Evolutionary conservation across 2,329 filamentous ascomycete species (phyloP), one percentile per base, ranked within the genome.

Genomic region (Dothideomycetes sp.): DNA sequence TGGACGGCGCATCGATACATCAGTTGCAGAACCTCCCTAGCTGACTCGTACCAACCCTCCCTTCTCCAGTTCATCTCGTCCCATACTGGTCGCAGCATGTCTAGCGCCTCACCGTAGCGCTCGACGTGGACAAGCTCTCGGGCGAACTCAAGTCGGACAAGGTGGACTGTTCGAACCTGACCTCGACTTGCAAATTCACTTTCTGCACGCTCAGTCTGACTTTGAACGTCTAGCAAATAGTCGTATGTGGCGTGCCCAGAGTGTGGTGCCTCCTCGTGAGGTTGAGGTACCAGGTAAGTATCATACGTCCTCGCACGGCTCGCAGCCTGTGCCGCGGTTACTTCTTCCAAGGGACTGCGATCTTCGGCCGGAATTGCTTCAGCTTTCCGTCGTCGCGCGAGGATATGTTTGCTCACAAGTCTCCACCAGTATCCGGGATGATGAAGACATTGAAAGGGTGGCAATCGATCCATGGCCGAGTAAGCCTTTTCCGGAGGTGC

Each of bases 351-450:
- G 8, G 71, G 59, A 17, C 62, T 61, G 16, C 73, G 64, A 52
- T 79, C 75, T 54, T 79, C 75, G 35, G 70, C 66, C 15, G 75
- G 72, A 32, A 79, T 75, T 17, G 72, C 63, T 36, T 68, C 52
- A 4, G 75, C 74, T 34, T 71, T 60, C 11, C 58, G 49, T 45
- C 69, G 69, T 16, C 76, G 66, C 34, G 56, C 52, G 47, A 65
- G 62, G 7, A 71, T 63, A 49, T 74, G 67, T 36, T 67, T 69
- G 10, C 68, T 68, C 5, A 74, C 65, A 14, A 72, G 58, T 43
- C 69, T 62, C 34, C 73, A 56, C 75, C 75, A 80, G 53, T 79
- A 80, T 1, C 75, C 76, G 42, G 75, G 60, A 51, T 79, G 76
- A 44, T 79, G 75, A 11, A 79, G 59, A 11, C 70, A 55, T 45